phyloP scores from a whole-genome alignment of 805 yeast species.

The Candida boidinii region DNA sequence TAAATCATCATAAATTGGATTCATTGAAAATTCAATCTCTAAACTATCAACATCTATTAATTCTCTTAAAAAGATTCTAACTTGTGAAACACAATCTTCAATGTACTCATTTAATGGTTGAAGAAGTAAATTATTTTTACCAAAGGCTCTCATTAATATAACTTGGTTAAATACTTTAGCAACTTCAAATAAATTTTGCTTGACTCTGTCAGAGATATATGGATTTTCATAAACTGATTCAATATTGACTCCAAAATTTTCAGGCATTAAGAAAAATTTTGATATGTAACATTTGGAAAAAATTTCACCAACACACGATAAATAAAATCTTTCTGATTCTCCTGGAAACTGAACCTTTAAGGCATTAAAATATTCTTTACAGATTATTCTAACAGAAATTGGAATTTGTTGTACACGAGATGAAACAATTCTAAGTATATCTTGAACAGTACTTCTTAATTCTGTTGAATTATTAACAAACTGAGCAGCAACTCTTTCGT shows the following conservation, averaged over 20 bases:
- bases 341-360: constrained; percentile 40
- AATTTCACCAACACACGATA: constrained; percentile 62
- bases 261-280: constrained; percentile 42
- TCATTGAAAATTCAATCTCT: constrained; percentile 52
- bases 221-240: constrained; percentile 13
- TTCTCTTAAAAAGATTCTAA: constrained; percentile 34
- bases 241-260: constrained; percentile 42
- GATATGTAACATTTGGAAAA: constrained; percentile 44
- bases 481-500: constrained; percentile 57
- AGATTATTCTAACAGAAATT: constrained; percentile 45
- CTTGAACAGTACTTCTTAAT: constrained; percentile 63
- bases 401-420: constrained; percentile 37
- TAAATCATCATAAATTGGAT: constrained; percentile 58
- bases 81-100: constrained; percentile 36
- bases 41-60: constrained; percentile 48
- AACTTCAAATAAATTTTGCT: constrained; percentile 47
- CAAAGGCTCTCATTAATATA: constrained; percentile 61
- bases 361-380: constrained; percentile 30
- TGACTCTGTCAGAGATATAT: constrained; percentile 12
- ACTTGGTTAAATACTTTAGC: constrained; percentile 56
- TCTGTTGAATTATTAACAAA: constrained; percentile 70
- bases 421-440: constrained; percentile 46
- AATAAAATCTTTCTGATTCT: constrained; percentile 48
- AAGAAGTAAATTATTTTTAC: constrained; percentile 50
- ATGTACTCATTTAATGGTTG: constrained; percentile 78